Conservation (phyloP, 164 flowering plant genomes). For the Nelumbo lutea region DNA sequence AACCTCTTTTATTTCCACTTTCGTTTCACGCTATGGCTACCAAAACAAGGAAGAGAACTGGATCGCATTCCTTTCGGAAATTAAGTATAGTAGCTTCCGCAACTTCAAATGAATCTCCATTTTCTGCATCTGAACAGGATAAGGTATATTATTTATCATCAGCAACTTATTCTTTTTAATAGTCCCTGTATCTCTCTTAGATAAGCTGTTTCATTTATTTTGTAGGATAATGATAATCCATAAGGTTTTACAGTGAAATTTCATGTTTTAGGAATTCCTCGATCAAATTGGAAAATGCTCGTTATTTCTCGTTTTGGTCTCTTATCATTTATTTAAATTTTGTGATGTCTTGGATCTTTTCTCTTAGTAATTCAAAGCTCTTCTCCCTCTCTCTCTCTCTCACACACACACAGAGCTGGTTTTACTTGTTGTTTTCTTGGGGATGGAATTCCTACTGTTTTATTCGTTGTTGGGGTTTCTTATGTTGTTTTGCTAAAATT, state of each 20-base stretch:
- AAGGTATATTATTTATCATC: background rate
- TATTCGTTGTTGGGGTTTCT: too few relatives aligned
- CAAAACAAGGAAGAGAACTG: background rate
- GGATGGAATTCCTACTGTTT: too few relatives aligned
- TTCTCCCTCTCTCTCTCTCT: too few relatives aligned
- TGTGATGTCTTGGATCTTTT: too few relatives aligned
- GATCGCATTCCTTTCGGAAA: background rate
- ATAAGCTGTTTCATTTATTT: background rate
- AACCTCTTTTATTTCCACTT: background rate
- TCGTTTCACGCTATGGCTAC: background rate
- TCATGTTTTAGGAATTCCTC: background rate
- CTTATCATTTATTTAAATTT: too few relatives aligned
- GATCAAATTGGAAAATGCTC: background rate
- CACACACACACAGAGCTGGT: too few relatives aligned
- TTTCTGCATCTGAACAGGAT: constrained; percentile 1
- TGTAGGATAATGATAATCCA: background rate
- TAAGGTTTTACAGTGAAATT: too few relatives aligned
- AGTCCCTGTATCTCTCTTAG: background rate
- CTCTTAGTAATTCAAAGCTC: too few relatives aligned
- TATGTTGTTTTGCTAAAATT: too few relatives aligned
- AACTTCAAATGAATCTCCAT: background rate
- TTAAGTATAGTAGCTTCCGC: background rate
- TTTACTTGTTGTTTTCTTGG: too few relatives aligned
- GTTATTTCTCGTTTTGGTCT: background rate
- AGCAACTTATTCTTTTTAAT: too few relatives aligned